These are phyloP conservation scores for Haematococcus sp. DNA, from an alignment of 139 green algal genomes.

Conservation along the genomic window DNA sequence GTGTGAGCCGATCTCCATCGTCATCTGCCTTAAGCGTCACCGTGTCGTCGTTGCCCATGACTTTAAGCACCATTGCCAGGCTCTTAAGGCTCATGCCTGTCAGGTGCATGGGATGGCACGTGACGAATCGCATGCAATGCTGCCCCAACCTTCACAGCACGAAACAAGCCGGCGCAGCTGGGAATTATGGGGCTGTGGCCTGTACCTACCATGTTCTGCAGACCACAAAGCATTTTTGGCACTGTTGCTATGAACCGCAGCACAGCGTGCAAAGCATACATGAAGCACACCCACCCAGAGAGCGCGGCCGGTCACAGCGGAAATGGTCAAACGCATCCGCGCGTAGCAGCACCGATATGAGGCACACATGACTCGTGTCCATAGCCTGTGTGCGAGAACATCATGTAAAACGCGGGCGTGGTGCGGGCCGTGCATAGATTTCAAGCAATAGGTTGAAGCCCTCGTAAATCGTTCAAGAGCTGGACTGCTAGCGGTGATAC, in stretches of 20 bases:
- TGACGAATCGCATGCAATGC: no score
- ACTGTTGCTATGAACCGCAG: no score
- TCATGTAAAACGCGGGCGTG: no score
- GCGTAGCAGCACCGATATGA: conserved; percentile 79
- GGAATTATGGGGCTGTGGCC: no score
- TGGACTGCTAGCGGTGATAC: no score
- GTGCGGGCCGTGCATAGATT: no score
- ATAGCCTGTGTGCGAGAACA: conserved; percentile 83
- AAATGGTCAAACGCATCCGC: conserved; percentile 94
- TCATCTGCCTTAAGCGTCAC: conserved; percentile 95
- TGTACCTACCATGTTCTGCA: no score
- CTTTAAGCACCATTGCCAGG: no score
- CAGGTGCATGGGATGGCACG: conserved; percentile 1
- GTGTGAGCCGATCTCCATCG: conserved; percentile 82
- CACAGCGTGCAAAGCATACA: conserved; percentile 80
- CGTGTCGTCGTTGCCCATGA: conserved; percentile 81
- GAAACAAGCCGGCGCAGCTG: conserved; percentile 91
- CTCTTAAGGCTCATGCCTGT: conserved; percentile 19
- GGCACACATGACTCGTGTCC: conserved; percentile 93
- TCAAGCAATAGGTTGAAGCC: no score
- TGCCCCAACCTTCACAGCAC: no score
- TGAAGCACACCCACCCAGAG: conserved; percentile 79
- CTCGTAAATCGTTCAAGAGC: no score
- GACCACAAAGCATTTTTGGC: no score
- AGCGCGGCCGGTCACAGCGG: conserved; percentile 84